Conservation (phyloP, 2,329 filamentous ascomycete species). For the Zymoseptoria brevis region DNA sequence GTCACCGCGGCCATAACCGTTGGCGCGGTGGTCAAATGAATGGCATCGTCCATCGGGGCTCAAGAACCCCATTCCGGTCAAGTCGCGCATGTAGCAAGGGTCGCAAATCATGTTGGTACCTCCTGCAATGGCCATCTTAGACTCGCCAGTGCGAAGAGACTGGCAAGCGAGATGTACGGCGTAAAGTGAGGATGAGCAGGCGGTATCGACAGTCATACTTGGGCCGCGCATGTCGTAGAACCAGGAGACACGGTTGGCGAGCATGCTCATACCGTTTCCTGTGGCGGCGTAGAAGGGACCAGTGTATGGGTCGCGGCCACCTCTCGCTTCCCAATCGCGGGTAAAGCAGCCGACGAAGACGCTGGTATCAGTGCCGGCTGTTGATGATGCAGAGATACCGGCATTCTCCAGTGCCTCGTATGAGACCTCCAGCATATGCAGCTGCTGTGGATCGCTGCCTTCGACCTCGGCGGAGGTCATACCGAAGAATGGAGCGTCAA, state of each 20-base stretch:
- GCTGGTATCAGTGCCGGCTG: constrained; percentile 6
- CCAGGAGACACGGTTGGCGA: constrained; percentile 12
- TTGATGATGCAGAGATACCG: constrained; percentile 1
- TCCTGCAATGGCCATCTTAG: constrained; percentile 4
- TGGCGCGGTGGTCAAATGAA: constrained; percentile 32
- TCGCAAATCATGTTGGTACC: constrained; percentile 6
- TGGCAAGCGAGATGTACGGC: constrained; percentile 13
- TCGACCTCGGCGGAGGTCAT: constrained; percentile 3
- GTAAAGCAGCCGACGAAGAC: constrained; percentile 11
- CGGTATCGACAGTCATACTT: constrained; percentile 12
- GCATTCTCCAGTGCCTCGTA: constrained; percentile 11
- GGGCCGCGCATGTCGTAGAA: constrained; percentile 13
- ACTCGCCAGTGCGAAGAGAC: constrained; percentile 5
- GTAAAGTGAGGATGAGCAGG: constrained; percentile 7
- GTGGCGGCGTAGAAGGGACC: constrained; percentile 13
- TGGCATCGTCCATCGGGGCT: constrained; percentile 23
- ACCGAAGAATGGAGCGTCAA: constrained; percentile 10
- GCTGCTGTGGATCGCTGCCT: constrained; percentile 3
- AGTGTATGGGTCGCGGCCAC: constrained; percentile 9
- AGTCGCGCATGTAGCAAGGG: constrained; percentile 2
- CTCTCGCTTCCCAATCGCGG: constrained; percentile 10
- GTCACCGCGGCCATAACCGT: constrained; percentile 49
- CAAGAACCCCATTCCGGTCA: constrained; percentile 20
- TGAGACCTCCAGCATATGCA: constrained; percentile 2
- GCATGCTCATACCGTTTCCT: constrained; percentile 4